Base-by-base conservation (phyloP, 805 yeast species). In the Ogataea angusta region DNA sequence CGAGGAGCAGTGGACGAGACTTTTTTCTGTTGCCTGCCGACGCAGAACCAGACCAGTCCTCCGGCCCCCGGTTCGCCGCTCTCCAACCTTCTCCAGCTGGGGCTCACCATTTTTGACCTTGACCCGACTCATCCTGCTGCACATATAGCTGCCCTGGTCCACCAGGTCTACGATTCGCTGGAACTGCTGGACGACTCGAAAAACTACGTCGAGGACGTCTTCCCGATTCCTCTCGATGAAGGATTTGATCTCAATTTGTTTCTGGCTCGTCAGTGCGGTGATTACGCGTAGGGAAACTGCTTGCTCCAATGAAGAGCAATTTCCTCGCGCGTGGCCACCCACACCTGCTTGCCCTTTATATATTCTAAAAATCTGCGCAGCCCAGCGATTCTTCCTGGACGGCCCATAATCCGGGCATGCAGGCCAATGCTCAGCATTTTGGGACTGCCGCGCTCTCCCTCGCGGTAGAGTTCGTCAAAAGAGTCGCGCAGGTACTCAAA, bases 241-340 rank as follows among this genome's bases (percentile, higher is more conserved):
- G 34, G 36, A n/a, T 42, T 43, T 27, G 46, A 42, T 16, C 19
- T 42, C n/a, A 37, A 42, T 10, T 15, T 36, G 14, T 42, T 29
- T 37, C 34, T 40, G 2, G 28, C 48, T 14, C 38, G 30, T 13
- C 34, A 38, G 14, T 38, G 17, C 18, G 22, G 25, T 14, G 13
- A 15, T 5, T 23, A 19, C 19, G 27, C 21, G 26, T 48, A 48
- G 4, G 52, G 52, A 23, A 40, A 46, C 27, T 26, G 23, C 12
- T 25, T 5, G 26, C 33, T 43, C 51, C 50, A 48, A 25, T 46
- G 51, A 8, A 22, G 21, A 5, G 69, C 68, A 29, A 65, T 65
- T 35, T 65, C 65, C 38, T 57, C 59, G 34, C 69, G 52, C 24
- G 66, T 65, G n/a, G 68, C 63, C 16, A 65, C 59, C 68, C 68